Base-by-base conservation (phyloP, 805 yeast genomes). In the Wickerhamomyces ciferrii region DNA sequence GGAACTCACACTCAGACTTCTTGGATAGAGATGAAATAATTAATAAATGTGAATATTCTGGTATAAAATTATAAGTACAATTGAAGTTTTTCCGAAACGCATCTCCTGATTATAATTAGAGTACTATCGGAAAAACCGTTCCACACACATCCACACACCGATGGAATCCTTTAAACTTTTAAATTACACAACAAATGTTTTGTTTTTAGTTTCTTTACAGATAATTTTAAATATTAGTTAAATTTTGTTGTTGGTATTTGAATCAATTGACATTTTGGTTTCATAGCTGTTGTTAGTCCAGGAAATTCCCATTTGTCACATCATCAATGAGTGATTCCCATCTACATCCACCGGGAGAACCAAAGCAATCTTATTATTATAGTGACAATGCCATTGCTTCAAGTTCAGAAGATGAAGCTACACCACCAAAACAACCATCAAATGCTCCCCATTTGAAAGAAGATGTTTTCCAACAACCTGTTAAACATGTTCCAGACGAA, bases 1-100 rank as follows among this genome's bases (percentile, higher is more conserved):
- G 2, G 92, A 84, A 57, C 67, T 79, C 46, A 83, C 88, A 0
- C 62, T 84, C 49, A 65, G 92, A 43, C 34, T 59, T 14, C 32
- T 59, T 19, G 60, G 55, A 4, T 57, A 40, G 34, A 21, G 6
- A 8, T 9, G 34, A 14, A 31, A 31, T 31, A 15, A n/a, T n/a
- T n/a, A n/a, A n/a, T n/a, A 7, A 14, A 7, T 15, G 34, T 31
- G 15, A 13, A 31, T 31, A 31, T 31, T 31, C 34, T 10, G 10
- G 37, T 34, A 34, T n/a, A n/a, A n/a, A n/a, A n/a, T 9, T 31
- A 15, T 11, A 31, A 25, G 29, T 11, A 8, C 32, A 29, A 29
- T 29, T 13, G 10, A 25, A 29, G 25, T 23, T 23, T 23, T 23
- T 23, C 25, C 25, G 25, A 13, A 10, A 7, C 14, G 31, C 31